Conservation (phyloP, 1,284 basidiomycete species). For the Pyrrhoderma lamaoense region DNA sequence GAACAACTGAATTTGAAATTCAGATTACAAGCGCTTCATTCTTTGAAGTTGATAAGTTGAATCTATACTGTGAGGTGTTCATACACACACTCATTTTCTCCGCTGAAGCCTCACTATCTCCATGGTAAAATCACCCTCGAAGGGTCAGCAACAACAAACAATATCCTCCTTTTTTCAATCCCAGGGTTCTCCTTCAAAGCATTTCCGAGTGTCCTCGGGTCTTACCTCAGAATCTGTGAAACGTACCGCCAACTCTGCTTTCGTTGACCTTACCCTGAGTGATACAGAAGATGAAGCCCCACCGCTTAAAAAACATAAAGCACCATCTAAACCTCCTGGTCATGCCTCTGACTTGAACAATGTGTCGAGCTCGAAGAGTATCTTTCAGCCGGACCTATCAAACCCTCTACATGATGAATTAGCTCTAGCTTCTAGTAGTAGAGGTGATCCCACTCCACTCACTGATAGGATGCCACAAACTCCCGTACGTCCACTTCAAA, state of each 20-base stretch:
- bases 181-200: conserved; percentile 5
- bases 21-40: too few species aligned
- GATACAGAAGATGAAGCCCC: background rate
- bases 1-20: too few species aligned
- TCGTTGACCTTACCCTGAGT: conserved; percentile 17
- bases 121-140: too few species aligned
- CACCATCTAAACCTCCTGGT: background rate
- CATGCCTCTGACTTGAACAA: background rate
- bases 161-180: conserved; percentile 20
- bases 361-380: too few species aligned
- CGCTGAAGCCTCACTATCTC: too few species aligned
- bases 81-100: too few species aligned
- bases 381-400: conserved; percentile 6
- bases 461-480: background rate
- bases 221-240: conserved; percentile 1
- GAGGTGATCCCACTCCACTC: background rate
- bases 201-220: background rate
- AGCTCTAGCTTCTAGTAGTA: background rate
- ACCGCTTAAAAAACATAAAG: conserved; percentile 6
- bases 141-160: conserved; percentile 16
- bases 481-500: background rate
- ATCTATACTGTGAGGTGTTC: too few species aligned
- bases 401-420: conserved; percentile 12
- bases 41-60: too few species aligned
- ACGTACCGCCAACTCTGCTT: conserved; percentile 2